These are phyloP conservation scores for Xylaria cubensis DNA, from an alignment of 495 filamentous ascomycete species.

Conservation along the genomic window DNA sequence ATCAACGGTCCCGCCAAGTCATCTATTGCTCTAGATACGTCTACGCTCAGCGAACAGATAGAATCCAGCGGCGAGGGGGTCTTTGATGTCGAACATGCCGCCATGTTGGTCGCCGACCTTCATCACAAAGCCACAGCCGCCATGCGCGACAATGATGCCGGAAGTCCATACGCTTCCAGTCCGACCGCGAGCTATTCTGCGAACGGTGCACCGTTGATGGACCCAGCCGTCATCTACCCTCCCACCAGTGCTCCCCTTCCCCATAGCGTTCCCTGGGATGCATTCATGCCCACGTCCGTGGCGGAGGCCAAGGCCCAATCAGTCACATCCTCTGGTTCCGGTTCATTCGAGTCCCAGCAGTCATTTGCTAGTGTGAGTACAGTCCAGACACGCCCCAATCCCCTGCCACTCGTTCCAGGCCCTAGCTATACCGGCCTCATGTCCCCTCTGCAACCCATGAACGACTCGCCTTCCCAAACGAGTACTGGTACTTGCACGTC, in stretches of 20 bases:
- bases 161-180: slow-evolving; percentile 67
- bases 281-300: slow-evolving; percentile 70
- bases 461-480: slow-evolving; percentile 71
- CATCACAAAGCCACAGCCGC: slow-evolving; percentile 94
- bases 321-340: slow-evolving; percentile 66
- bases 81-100: slow-evolving; percentile 96
- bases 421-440: slow-evolving; percentile 66
- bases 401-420: slow-evolving; percentile 72
- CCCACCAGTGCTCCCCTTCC: slow-evolving; percentile 75
- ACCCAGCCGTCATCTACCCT: slow-evolving; percentile 74
- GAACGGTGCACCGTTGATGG: slow-evolving; percentile 69
- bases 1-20: slow-evolving; percentile 77
- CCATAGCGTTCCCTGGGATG: slow-evolving; percentile 73
- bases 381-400: slow-evolving; percentile 60
- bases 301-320: slow-evolving; percentile 73
- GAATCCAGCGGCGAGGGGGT: slow-evolving; percentile 93
- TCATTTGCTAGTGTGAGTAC: slow-evolving; percentile 63
- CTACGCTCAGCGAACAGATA: slow-evolving; percentile 85
- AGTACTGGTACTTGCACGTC: slow-evolving; percentile 69
- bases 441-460: slow-evolving; percentile 70
- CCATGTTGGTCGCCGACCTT: slow-evolving; percentile 98
- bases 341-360: slow-evolving; percentile 70
- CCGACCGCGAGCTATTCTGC: slow-evolving; percentile 76
- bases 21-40: slow-evolving; percentile 82
- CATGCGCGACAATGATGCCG: slow-evolving; percentile 61